Evolutionary conservation across 2,329 filamentous ascomycete species (phyloP).

Genomic region (Fusarium sp.): DNA sequence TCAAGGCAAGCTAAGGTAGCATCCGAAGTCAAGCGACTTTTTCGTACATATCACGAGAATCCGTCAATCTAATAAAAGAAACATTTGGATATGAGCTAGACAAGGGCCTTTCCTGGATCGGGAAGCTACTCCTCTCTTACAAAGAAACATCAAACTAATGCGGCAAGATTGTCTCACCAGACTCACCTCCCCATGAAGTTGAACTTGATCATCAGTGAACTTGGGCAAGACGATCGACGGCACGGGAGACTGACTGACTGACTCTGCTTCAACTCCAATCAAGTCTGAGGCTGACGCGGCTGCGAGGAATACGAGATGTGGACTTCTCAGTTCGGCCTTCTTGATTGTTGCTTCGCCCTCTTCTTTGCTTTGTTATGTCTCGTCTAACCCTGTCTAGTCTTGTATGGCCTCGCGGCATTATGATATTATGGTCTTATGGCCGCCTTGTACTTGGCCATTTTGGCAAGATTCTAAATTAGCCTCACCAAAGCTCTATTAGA

Average conservation of each 20-base stretch:
- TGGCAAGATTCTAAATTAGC: slow-evolving; percentile 10
- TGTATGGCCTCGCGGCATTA: no score
- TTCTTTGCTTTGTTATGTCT: background rate
- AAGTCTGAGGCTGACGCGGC: background rate
- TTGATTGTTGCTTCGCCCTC: slow-evolving; percentile 1
- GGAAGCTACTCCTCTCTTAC: slow-evolving; percentile 8
- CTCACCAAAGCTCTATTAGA: background rate
- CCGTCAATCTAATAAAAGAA: slow-evolving; percentile 24
- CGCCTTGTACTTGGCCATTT: background rate
- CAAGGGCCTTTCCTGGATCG: background rate
- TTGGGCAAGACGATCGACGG: background rate
- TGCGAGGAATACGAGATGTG: slow-evolving; percentile 11
- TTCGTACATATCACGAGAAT: slow-evolving; percentile 30
- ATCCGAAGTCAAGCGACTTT: slow-evolving; percentile 5
- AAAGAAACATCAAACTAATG: background rate
- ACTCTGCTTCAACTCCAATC: background rate
- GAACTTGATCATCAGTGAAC: background rate
- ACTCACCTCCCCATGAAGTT: background rate
- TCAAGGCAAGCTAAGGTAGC: background rate
- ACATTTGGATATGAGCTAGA: background rate
- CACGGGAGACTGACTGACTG: background rate
- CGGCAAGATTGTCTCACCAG: slow-evolving; percentile 1
- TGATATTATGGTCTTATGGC: background rate
- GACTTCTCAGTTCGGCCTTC: background rate
- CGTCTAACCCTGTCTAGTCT: background rate